A percentile compares a stretch with the other conserved stretches of the same genome.
phyloP scores from a whole-genome alignment of 1,139 yeast species.

The Saccharomyces hybrid region DNA sequence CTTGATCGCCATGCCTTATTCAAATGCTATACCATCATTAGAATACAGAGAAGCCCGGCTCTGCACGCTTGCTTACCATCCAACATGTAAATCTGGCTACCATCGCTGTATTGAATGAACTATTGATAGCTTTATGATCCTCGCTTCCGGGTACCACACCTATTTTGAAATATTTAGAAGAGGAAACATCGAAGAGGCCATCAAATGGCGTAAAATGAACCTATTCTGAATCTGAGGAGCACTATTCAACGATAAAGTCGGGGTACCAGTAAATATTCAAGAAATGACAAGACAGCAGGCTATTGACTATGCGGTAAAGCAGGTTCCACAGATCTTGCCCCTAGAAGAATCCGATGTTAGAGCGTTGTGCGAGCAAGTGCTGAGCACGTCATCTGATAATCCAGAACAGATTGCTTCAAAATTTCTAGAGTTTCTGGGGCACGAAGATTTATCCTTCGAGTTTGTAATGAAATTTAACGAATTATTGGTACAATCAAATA shows the following conservation, averaged over 20 bases:
- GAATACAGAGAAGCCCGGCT: too few species aligned
- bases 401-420: conserved; percentile 26
- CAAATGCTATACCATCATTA: neutral
- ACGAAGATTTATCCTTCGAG: conserved; percentile 26
- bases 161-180: neutral
- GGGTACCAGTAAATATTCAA: too few species aligned
- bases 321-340: conserved; percentile 28
- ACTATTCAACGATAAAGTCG: too few species aligned
- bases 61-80: too few species aligned
- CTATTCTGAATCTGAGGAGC: too few species aligned
- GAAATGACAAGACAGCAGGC: conserved; percentile 27
- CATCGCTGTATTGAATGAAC: neutral
- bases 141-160: neutral
- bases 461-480: conserved; percentile 27
- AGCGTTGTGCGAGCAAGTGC: conserved; percentile 24
- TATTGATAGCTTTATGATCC: neutral
- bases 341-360: conserved; percentile 25
- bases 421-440: conserved; percentile 30
- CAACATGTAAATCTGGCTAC: too few species aligned
- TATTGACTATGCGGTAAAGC: conserved; percentile 20
- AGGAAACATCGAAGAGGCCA: too few species aligned
- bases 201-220: too few species aligned
- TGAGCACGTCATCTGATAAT: conserved; percentile 10
- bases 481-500: conserved; percentile 6
- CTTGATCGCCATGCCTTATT: neutral